Conservation (phyloP, 2,329 filamentous ascomycete genomes). For the Leptoxyphium fumago region DNA sequence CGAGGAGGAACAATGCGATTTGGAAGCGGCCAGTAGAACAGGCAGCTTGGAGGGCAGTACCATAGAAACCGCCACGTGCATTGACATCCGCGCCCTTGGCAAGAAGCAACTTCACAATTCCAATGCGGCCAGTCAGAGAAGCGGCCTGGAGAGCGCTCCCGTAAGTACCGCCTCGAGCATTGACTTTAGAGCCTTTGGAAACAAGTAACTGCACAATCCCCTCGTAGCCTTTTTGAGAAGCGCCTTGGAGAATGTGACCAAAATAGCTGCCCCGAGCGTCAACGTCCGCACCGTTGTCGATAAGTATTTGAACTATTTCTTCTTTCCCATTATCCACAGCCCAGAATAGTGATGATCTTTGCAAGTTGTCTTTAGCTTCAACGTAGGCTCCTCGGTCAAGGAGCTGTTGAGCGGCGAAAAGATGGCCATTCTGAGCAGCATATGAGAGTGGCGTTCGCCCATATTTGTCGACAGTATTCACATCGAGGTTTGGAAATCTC, state of each 20-base stretch:
- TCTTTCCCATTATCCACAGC: background rate
- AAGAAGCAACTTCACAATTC: slow-evolving; percentile 12
- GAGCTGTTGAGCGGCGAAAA: background rate
- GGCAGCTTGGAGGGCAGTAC: slow-evolving; percentile 1
- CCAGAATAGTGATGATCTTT: slow-evolving; percentile 10
- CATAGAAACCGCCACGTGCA: background rate
- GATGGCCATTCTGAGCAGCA: background rate
- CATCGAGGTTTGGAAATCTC: slow-evolving; percentile 8
- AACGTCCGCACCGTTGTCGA: slow-evolving; percentile 12
- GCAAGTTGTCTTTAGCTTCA: slow-evolving; percentile 4
- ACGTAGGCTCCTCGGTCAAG: slow-evolving; percentile 10
- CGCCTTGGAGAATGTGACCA: slow-evolving; percentile 1
- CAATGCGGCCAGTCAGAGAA: slow-evolving; percentile 10
- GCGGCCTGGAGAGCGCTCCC: slow-evolving; percentile 12
- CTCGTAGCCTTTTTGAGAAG: slow-evolving; percentile 1
- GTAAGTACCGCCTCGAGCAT: slow-evolving; percentile 1
- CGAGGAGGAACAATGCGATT: no score
- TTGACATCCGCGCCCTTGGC: slow-evolving; percentile 10
- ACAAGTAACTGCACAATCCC: slow-evolving; percentile 3
- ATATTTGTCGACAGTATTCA: slow-evolving; percentile 6
- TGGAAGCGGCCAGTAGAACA: no score
- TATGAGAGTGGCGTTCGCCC: slow-evolving; percentile 5
- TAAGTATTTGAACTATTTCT: slow-evolving; percentile 8
- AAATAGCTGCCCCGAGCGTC: slow-evolving; percentile 4
- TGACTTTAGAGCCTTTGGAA: slow-evolving; percentile 1